phyloP scores from a whole-genome alignment of 2,329 filamentous ascomycete species.

The Amauroascus niger region DNA sequence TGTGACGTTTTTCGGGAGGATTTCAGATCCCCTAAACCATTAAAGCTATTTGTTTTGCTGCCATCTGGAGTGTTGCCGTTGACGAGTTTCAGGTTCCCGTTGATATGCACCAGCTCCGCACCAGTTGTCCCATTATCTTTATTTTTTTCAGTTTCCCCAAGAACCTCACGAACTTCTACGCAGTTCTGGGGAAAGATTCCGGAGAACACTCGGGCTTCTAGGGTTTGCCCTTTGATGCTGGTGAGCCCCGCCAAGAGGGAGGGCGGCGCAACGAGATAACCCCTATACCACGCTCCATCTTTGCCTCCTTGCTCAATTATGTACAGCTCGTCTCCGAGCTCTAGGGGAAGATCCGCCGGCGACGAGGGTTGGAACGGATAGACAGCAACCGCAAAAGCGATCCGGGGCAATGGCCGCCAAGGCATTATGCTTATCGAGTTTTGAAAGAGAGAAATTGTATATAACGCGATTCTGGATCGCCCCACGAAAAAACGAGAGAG shows the following conservation, averaged over 20 bases:
- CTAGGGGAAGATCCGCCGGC: conserved; percentile 84
- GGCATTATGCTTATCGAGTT: conserved; percentile 54
- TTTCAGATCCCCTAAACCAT: conserved; percentile 26
- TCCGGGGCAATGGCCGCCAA: conserved; percentile 92
- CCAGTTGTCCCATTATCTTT: conserved; percentile 22
- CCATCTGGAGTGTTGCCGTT: conserved; percentile 21
- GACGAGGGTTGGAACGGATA: conserved; percentile 84
- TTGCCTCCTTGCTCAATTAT: conserved; percentile 89
- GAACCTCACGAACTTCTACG: conserved; percentile 85
- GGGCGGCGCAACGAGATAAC: conserved; percentile 89
- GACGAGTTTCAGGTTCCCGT: conserved; percentile 20
- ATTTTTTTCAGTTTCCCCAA: conserved; percentile 57
- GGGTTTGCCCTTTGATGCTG: conserved; percentile 79
- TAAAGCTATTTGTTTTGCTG: conserved; percentile 10
- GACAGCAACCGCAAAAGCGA: conserved; percentile 94
- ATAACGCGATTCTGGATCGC: background rate
- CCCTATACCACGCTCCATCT: conserved; percentile 84
- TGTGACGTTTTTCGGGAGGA: conserved; percentile 33
- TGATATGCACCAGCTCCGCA: conserved; percentile 27
- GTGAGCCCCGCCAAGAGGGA: conserved; percentile 87
- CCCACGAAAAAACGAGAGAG: background rate
- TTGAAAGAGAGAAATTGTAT: background rate
- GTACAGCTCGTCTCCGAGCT: conserved; percentile 96
- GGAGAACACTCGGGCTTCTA: conserved; percentile 95
- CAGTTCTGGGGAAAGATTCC: conserved; percentile 93